Evolutionary conservation across 148 eudicot genomes (phyloP), one percentile per base, ranked within the genome.

Genomic region (Camellia lanceoleosa): DNA sequence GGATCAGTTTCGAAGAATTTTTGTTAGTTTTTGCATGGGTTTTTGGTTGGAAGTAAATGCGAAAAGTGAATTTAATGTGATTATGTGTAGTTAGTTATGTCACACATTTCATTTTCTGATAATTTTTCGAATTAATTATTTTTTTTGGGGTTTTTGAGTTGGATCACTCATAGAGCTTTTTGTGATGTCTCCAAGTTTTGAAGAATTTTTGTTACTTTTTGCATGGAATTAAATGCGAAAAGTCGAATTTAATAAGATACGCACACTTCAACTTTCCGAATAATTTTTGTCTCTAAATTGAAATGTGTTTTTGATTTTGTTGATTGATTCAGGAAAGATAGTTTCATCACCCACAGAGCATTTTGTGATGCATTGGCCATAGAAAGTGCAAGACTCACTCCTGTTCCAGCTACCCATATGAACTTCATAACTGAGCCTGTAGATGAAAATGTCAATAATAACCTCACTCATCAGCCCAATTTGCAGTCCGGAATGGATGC

Each of bases 311-410:
- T 67, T 13, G 43, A 47, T 43, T 71, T 44, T 47, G 7, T 82
- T 67, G 52, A 12, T 60, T 77, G 65, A 51, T 79, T 76, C 89
- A 95, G 99, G 92, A 95, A 95, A 79, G 98, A 95, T 68, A 95
- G 98, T 83, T 95, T 93, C 84, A 95, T 95, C 18, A 95, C 99
- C 1, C 99, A 95, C 83, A 86, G 99, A 80, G 99, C 99, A 4
- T 95, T 94, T 56, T 95, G 99, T 66, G 99, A 95, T 81, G 97
- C 99, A 1, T 84, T 95, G 43, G 96, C 97, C 19, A 98, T 93
- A 78, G 98, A 95, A 23, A 92, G 86, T 78, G 88, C 87, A 42
- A 90, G 97, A 78, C 56, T 89, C 47, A 85, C 86, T 78, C 74
- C 90, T 30, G 81, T 79, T 23, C 71, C 88, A 15, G 72, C 88